Conservation (phyloP, 2,329 filamentous ascomycete species). For the Bipolaris oryzae region DNA sequence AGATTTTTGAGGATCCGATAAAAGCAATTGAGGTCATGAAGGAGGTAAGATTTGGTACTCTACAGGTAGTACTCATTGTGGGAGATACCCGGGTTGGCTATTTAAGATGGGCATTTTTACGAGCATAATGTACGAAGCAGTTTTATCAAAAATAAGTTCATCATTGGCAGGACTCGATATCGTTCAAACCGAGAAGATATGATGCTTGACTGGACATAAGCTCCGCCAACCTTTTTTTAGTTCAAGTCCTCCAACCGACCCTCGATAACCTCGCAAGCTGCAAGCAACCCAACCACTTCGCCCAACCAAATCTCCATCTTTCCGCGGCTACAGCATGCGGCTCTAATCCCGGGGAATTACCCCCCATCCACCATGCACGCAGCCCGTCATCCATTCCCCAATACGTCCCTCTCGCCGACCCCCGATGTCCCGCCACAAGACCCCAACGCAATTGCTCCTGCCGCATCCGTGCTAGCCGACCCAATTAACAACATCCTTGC, state of each 20-base stretch:
- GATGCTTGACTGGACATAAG: neutral
- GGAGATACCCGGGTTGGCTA: slow-evolving; percentile 3
- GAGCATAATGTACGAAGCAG: neutral
- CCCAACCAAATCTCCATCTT: too few species aligned
- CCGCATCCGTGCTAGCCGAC: slow-evolving; percentile 4
- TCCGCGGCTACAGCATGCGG: too few species aligned
- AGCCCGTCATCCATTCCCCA: neutral
- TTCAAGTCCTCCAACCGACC: neutral
- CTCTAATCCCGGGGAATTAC: neutral
- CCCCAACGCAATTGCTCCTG: neutral
- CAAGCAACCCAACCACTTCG: neutral
- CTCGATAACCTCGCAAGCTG: too few species aligned
- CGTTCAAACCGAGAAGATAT: too few species aligned
- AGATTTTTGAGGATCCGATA: neutral
- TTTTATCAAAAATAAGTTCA: neutral
- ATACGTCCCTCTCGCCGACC: slow-evolving; percentile 4
- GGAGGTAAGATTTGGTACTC: neutral
- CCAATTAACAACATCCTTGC: neutral
- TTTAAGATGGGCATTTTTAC: neutral
- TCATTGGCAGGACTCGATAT: neutral
- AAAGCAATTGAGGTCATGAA: neutral
- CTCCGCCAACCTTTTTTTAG: neutral
- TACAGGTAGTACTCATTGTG: neutral
- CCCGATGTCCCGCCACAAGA: slow-evolving; percentile 6
- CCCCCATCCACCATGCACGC: neutral